These are phyloP conservation scores for Gliomastix tumulicola DNA, from an alignment of 2,329 filamentous ascomycete genomes.

Conservation along the genomic window DNA sequence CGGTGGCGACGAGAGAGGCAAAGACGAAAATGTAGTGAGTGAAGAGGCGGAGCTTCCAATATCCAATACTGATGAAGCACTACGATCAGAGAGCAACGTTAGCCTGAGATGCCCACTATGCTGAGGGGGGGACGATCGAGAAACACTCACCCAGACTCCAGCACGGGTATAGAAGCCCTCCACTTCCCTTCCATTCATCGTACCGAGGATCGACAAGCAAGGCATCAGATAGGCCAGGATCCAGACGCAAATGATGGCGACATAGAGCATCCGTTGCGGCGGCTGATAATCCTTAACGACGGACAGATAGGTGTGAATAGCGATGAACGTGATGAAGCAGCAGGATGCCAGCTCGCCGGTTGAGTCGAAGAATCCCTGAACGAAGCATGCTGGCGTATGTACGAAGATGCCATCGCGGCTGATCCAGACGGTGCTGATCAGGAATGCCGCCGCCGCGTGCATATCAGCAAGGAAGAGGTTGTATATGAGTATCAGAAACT, in stretches of 20 bases:
- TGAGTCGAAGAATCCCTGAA: constrained; percentile 52
- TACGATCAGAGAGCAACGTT: constrained; percentile 11
- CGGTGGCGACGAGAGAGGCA: constrained; percentile 24
- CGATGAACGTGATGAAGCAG: constrained; percentile 51
- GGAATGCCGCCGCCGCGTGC: constrained; percentile 47
- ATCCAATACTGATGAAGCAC: constrained; percentile 55
- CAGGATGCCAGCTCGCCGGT: constrained; percentile 50
- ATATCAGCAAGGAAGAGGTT: constrained; percentile 54
- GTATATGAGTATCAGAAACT: constrained; percentile 53
- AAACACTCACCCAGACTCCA: constrained; percentile 39
- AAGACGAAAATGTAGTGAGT: constrained; percentile 60
- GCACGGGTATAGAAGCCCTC: constrained; percentile 40
- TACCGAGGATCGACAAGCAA: constrained; percentile 34
- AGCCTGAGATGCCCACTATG: neutral
- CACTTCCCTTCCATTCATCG: constrained; percentile 12
- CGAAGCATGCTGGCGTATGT: constrained; percentile 37
- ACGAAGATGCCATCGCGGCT: constrained; percentile 38
- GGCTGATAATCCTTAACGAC: constrained; percentile 42
- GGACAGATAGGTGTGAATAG: constrained; percentile 48
- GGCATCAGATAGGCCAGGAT: constrained; percentile 20
- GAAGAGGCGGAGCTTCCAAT: constrained; percentile 43
- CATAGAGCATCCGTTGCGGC: constrained; percentile 33
- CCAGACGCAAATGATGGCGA: constrained; percentile 36
- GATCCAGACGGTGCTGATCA: constrained; percentile 47
- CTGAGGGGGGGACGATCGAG: neutral